Percentiles rank a stretch among this genome's conserved stretches.
Evolutionary conservation across 2,329 filamentous ascomycete species (phyloP).

Genomic region (Metarhizium guizhouense): DNA sequence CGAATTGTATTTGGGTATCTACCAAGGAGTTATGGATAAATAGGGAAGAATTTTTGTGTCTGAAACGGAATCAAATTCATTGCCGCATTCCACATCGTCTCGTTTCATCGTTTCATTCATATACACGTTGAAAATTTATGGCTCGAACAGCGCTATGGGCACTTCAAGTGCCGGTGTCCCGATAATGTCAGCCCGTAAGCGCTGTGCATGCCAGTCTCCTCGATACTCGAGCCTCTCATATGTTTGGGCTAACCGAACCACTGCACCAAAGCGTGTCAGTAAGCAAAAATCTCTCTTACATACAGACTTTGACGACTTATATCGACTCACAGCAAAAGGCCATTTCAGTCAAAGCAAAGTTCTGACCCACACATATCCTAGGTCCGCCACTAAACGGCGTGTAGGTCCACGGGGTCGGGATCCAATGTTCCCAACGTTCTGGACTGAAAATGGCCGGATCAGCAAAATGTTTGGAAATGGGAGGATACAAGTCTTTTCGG

Average conservation of each 20-base stretch:
- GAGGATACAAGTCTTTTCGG: slow-evolving; percentile 36
- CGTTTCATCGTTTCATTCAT: neutral
- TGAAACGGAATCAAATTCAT: neutral
- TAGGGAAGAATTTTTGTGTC: neutral
- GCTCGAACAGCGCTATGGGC: slow-evolving; percentile 25
- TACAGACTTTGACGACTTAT: neutral
- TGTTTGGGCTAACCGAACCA: slow-evolving; percentile 44
- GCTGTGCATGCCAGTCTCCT: slow-evolving; percentile 32
- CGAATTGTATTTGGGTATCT: neutral
- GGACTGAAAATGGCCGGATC: slow-evolving; percentile 34
- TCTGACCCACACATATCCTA: slow-evolving; percentile 47
- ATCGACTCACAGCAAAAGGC: slow-evolving; percentile 32
- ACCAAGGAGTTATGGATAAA: neutral
- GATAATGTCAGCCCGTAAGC: slow-evolving; percentile 31
- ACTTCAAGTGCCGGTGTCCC: slow-evolving; percentile 31
- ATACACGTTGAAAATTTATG: neutral
- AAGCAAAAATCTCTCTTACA: neutral
- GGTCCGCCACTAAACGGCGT: slow-evolving; percentile 44
- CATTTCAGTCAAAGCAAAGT: slow-evolving; percentile 52
- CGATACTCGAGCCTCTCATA: slow-evolving; percentile 45
- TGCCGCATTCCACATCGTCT: neutral
- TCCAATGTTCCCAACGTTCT: slow-evolving; percentile 43
- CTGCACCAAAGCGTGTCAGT: slow-evolving; percentile 22
- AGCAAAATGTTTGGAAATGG: slow-evolving; percentile 25
- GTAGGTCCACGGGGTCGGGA: slow-evolving; percentile 42